Percentiles rank a stretch among this genome's conserved stretches.
Conservation (phyloP, 2,329 filamentous ascomycete genomes). For the Paramyrothecium roridum region DNA sequence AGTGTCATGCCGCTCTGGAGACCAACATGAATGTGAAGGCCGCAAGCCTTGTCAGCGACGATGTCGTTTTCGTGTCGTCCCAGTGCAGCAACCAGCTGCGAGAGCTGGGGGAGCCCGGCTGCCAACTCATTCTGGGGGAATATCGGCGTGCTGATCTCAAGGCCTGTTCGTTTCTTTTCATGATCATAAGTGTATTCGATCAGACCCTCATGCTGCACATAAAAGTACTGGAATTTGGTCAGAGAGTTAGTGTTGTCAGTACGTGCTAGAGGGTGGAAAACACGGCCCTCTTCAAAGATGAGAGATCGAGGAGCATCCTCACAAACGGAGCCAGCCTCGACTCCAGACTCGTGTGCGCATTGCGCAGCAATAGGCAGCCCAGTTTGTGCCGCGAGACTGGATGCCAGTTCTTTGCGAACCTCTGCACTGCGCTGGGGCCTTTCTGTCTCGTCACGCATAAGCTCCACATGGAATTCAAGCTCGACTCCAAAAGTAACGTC, state of each 20-base stretch:
- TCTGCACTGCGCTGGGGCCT: background rate
- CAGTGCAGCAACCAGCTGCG: background rate
- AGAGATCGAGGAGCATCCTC: background rate
- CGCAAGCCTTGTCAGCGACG: background rate
- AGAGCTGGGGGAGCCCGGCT: background rate
- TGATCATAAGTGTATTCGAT: background rate
- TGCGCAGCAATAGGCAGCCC: background rate
- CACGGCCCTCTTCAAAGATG: background rate
- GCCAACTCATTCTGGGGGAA: background rate
- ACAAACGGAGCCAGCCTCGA: background rate
- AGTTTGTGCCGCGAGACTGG: background rate
- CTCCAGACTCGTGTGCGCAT: background rate
- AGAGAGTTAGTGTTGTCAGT: background rate
- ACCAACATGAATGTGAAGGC: constrained; percentile 1
- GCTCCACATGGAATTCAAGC: background rate
- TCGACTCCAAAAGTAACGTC: background rate
- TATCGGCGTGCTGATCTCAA: background rate
- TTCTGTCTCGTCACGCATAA: background rate
- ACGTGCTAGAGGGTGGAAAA: background rate
- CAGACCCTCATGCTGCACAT: background rate
- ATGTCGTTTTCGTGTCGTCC: background rate
- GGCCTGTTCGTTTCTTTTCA: background rate
- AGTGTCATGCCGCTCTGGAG: background rate
- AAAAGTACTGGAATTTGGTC: background rate
- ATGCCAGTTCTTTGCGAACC: background rate